Evolutionary conservation across 805 yeast species (phyloP).

Genomic region (Candida peoriensis): DNA sequence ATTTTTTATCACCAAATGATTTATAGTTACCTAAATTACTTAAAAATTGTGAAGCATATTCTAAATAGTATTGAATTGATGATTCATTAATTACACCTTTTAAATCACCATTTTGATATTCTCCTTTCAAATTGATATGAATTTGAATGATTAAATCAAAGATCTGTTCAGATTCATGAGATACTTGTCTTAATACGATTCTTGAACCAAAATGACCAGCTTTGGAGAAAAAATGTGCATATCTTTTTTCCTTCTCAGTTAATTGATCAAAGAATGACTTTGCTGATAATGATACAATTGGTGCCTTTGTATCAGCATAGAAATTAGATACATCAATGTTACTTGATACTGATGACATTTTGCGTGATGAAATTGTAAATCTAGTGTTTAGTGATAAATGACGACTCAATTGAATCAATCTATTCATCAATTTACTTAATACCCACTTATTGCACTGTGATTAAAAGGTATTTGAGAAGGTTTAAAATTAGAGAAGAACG

Average conservation of each 20-base stretch:
- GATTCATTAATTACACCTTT: slow-evolving; percentile 33
- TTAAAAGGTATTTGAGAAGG: no score
- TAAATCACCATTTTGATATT: slow-evolving; percentile 36
- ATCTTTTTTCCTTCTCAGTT: slow-evolving; percentile 53
- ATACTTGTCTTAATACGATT: slow-evolving; percentile 73
- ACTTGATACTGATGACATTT: slow-evolving; percentile 11
- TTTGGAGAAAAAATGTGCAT: slow-evolving; percentile 79
- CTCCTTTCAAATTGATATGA: slow-evolving; percentile 46
- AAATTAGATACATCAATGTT: slow-evolving; percentile 11
- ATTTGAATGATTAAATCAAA: slow-evolving; percentile 63
- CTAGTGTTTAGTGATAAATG: slow-evolving; percentile 3
- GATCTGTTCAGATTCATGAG: slow-evolving; percentile 73
- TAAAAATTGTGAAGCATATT: slow-evolving; percentile 71
- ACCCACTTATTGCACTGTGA: no score
- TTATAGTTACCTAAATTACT: slow-evolving; percentile 75
- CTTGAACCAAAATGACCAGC: slow-evolving; percentile 85
- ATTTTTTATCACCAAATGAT: slow-evolving; percentile 86
- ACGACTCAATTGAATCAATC: slow-evolving; percentile 8
- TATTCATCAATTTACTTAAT: slow-evolving; percentile 5
- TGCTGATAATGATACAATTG: slow-evolving; percentile 66
- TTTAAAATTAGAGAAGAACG: no score
- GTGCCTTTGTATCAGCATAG: slow-evolving; percentile 60
- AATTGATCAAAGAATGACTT: slow-evolving; percentile 63
- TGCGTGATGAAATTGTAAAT: slow-evolving; percentile 4
- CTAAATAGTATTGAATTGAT: slow-evolving; percentile 40